phyloP scores from a whole-genome alignment of 805 yeast genomes.

The Yarrowia keelungensis region DNA sequence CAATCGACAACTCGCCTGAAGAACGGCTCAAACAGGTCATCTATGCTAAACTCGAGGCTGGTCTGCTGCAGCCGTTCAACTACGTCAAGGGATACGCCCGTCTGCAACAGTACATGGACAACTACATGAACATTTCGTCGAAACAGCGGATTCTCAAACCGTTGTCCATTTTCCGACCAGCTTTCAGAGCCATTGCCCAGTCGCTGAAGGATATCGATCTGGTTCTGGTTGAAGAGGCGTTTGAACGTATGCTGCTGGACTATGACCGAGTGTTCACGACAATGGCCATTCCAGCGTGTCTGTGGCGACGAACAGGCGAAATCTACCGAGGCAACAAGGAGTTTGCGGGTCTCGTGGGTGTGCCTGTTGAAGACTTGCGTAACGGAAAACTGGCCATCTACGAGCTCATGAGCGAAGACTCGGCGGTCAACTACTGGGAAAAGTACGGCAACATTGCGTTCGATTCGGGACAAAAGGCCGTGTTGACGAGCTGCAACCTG shows the following conservation, averaged over 20 bases:
- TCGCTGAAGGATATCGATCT: conserved; percentile 89
- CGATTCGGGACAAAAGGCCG: conserved; percentile 95
- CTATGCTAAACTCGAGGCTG: conserved; percentile 93
- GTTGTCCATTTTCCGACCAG: conserved; percentile 83
- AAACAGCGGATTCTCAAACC: conserved; percentile 88
- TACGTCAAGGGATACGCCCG: conserved; percentile 94
- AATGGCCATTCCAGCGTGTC: conserved; percentile 97
- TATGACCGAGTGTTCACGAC: conserved; percentile 95
- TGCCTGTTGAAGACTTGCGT: conserved; percentile 84
- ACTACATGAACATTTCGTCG: conserved; percentile 83
- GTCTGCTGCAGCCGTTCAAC: conserved; percentile 87
- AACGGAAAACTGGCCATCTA: conserved; percentile 93
- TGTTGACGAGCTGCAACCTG: conserved; percentile 86
- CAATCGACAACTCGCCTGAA: conserved; percentile 91
- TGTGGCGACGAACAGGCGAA: conserved; percentile 97
- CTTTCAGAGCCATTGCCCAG: conserved; percentile 89
- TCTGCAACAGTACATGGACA: conserved; percentile 88
- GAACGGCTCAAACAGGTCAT: conserved; percentile 92
- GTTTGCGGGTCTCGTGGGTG: conserved; percentile 91
- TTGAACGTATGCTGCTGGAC: conserved; percentile 90
- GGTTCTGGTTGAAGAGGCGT: conserved; percentile 89
- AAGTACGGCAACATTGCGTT: conserved; percentile 96
- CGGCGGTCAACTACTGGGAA: conserved; percentile 97
- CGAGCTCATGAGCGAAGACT: conserved; percentile 93
- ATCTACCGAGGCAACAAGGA: conserved; percentile 94